A percentile compares a stretch with the other conserved stretches of the same genome.
Conservation (phyloP, 129 eudicot genomes). For the Artemisia argyi region DNA sequence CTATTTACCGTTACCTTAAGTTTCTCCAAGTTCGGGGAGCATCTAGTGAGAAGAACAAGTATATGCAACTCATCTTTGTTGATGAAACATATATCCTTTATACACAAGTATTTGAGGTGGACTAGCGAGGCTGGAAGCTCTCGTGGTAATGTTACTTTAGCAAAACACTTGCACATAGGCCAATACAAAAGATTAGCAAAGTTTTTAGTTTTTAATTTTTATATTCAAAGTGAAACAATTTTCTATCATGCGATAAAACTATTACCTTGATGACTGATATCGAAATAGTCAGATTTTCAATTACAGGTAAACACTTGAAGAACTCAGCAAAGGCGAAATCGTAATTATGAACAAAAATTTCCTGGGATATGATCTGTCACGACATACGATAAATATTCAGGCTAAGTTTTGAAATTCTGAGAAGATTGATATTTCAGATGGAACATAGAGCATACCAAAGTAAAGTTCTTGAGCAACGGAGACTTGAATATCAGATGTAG, state of each 20-base stretch:
- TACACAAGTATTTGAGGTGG: neutral
- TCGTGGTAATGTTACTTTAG: neutral
- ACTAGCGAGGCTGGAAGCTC: neutral
- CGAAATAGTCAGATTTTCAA: neutral
- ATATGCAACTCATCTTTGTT: neutral
- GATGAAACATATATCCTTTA: neutral
- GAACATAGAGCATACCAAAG: neutral
- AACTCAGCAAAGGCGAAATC: neutral
- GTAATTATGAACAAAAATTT: too few species aligned
- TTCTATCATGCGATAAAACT: too few species aligned
- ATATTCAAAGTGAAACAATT: too few species aligned
- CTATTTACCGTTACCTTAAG: neutral
- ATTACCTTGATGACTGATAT: too few species aligned
- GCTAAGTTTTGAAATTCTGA: neutral
- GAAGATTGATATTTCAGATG: neutral
- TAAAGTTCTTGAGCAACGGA: constrained; percentile 9
- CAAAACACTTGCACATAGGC: too few species aligned
- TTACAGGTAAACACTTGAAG: neutral
- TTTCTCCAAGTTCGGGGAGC: constrained; percentile 9
- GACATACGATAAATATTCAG: neutral
- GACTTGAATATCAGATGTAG: constrained; percentile 1
- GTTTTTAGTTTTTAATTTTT: too few species aligned
- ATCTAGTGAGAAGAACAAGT: neutral
- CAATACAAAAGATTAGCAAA: too few species aligned
- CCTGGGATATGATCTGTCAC: neutral